phyloP scores from a whole-genome alignment of 495 filamentous ascomycete species.

The Penicillium dipodomyicola region DNA sequence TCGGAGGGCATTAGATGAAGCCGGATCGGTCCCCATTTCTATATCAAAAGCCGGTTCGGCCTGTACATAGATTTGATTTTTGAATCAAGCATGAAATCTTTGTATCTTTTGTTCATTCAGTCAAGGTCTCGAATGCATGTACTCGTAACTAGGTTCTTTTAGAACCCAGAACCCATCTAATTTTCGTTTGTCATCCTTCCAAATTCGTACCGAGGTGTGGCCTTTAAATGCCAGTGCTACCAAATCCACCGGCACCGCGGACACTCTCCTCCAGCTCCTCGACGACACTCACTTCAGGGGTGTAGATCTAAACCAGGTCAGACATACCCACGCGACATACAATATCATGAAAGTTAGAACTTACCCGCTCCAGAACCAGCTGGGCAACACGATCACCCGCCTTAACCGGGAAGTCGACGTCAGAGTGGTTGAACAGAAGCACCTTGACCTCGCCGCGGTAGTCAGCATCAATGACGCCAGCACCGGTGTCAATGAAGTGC shows the following conservation, averaged over 20 bases:
- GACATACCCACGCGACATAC: background rate
- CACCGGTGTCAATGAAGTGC: constrained; percentile 90
- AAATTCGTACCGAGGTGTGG: background rate
- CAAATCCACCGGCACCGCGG: constrained; percentile 87
- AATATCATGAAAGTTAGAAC: constrained; percentile 7
- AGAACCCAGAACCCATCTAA: background rate
- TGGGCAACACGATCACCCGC: constrained; percentile 90
- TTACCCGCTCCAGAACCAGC: constrained; percentile 79
- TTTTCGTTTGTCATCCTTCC: constrained; percentile 7
- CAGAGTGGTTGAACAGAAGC: constrained; percentile 87
- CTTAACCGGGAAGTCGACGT: constrained; percentile 76
- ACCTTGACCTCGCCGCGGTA: constrained; percentile 94
- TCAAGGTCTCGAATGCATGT: constrained; percentile 1
- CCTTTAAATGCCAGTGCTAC: constrained; percentile 69
- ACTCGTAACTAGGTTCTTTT: constrained; percentile 14
- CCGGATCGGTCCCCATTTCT: background rate
- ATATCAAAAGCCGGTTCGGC: constrained; percentile 5
- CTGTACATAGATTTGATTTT: constrained; percentile 20
- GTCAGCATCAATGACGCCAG: constrained; percentile 96
- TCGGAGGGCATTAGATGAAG: background rate
- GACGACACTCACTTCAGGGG: constrained; percentile 85
- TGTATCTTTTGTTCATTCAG: constrained; percentile 13
- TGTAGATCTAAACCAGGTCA: constrained; percentile 62
- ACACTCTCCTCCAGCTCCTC: constrained; percentile 86
- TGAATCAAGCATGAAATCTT: background rate